A percentile compares a stretch with the other conserved stretches of the same genome.
These are phyloP conservation scores for Sideroxylon spinosum DNA, from an alignment of 179 eudicot genomes.

Conservation along the genomic window DNA sequence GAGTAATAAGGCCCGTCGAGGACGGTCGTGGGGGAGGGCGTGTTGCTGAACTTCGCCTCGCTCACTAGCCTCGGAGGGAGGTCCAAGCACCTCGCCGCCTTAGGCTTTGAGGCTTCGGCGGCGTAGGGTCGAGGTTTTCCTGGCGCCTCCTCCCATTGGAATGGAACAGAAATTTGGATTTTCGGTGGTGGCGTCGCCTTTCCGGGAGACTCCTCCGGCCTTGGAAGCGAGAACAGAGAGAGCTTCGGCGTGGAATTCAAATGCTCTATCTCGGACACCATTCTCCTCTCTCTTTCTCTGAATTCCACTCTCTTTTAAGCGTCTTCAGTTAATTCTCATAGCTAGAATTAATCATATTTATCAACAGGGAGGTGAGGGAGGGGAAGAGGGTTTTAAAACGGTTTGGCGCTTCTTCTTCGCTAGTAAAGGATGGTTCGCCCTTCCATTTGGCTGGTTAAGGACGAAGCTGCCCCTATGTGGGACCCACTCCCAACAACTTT, in stretches of 20 bases:
- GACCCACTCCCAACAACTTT: too few species aligned
- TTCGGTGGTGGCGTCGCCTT: slow-evolving; percentile 49
- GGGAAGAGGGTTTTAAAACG: slow-evolving; percentile 2
- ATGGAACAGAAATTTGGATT: slow-evolving; percentile 42
- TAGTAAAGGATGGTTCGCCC: not conserved
- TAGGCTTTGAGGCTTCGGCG: slow-evolving; percentile 32
- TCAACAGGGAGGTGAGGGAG: not conserved
- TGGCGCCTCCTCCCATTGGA: slow-evolving; percentile 63
- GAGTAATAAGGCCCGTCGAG: slow-evolving; percentile 31
- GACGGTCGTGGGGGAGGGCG: slow-evolving; percentile 36
- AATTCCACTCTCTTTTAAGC: too few species aligned
- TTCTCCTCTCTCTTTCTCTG: not conserved
- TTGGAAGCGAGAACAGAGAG: slow-evolving; percentile 32
- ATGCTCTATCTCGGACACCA: not conserved
- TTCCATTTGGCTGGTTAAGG: too few species aligned
- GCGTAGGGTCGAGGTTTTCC: slow-evolving; percentile 38
- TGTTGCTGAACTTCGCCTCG: slow-evolving; percentile 16
- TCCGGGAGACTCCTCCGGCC: slow-evolving; percentile 30
- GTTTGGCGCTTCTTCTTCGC: slow-evolving; percentile 17
- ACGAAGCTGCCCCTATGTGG: too few species aligned
- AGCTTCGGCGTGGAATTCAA: slow-evolving; percentile 34
- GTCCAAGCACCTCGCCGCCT: slow-evolving; percentile 35
- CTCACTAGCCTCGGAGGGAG: slow-evolving; percentile 30
- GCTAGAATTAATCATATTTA: not conserved
- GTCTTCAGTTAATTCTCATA: too few species aligned